Conservation (phyloP, 805 yeast genomes). For the Metschnikowia shivogae region DNA sequence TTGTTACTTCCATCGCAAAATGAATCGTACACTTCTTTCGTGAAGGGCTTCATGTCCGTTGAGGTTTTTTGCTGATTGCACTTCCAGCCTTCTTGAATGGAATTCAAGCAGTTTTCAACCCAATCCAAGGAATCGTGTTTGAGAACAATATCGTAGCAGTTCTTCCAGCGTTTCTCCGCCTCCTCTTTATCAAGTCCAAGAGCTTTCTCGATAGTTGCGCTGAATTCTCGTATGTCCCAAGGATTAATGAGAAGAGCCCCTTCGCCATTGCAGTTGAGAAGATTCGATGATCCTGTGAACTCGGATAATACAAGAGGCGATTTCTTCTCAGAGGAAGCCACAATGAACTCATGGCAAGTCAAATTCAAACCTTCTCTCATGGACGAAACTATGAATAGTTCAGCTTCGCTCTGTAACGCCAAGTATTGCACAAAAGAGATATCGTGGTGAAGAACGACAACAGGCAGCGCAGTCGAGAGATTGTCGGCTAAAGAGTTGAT, state of each 20-base stretch:
- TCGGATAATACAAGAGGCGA: conserved; percentile 87
- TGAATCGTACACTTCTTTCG: conserved; percentile 28
- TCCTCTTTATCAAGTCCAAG: conserved; percentile 62
- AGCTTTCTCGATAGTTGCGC: conserved; percentile 60
- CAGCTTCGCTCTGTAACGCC: conserved; percentile 83
- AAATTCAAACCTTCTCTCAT: conserved; percentile 96
- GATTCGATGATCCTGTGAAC: conserved; percentile 89
- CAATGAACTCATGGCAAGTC: conserved; percentile 91
- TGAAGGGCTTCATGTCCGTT: conserved; percentile 28
- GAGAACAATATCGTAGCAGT: conserved; percentile 53
- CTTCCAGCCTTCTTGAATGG: conserved; percentile 45
- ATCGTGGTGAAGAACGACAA: conserved; percentile 83
- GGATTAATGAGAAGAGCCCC: conserved; percentile 85
- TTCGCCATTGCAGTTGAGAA: conserved; percentile 47
- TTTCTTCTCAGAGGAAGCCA: conserved; percentile 63
- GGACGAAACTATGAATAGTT: conserved; percentile 80
- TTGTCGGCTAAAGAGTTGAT: conserved; percentile 75
- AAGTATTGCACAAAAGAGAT: conserved; percentile 85
- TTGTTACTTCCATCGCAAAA: conserved; percentile 30
- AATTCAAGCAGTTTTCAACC: conserved; percentile 55
- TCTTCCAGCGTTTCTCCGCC: conserved; percentile 57
- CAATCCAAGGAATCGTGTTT: conserved; percentile 72
- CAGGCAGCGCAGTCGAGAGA: conserved; percentile 74
- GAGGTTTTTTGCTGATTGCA: conserved; percentile 26
- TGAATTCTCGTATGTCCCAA: conserved; percentile 72